phyloP scores from a whole-genome alignment of 192 early-diverging fungal genomes.

The Chytriomyces confervae region DNA sequence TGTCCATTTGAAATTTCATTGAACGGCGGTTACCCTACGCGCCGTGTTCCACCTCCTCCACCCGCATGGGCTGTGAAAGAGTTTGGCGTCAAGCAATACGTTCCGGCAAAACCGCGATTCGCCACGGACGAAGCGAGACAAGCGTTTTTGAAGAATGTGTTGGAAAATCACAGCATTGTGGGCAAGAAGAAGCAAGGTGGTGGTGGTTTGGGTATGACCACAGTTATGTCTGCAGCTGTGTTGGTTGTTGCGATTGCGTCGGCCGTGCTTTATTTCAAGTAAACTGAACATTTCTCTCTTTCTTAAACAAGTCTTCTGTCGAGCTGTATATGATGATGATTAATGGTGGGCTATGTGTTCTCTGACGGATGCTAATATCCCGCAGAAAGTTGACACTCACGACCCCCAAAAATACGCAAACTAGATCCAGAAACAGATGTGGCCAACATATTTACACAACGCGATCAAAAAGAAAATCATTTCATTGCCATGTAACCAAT shows the following conservation, averaged over 20 bases:
- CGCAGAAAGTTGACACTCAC: too few species aligned
- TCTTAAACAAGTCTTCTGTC: too few species aligned
- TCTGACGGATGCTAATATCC: too few species aligned
- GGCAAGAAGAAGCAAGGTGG: neutral
- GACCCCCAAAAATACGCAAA: too few species aligned
- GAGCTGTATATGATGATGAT: too few species aligned
- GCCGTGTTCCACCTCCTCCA: conserved; percentile 31
- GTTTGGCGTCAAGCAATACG: conserved; percentile 34
- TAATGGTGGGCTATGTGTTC: too few species aligned
- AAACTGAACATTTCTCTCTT: too few species aligned
- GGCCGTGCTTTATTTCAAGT: too few species aligned
- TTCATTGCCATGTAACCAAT: too few species aligned
- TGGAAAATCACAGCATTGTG: neutral
- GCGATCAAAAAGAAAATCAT: too few species aligned
- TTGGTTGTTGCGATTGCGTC: neutral
- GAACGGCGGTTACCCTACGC: conserved; percentile 60
- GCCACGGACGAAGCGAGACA: conserved; percentile 1
- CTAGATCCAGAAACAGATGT: too few species aligned
- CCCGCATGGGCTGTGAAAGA: conserved; percentile 35
- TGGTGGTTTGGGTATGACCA: neutral
- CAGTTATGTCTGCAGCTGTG: neutral
- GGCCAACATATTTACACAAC: too few species aligned
- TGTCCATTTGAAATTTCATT: conserved; percentile 53
- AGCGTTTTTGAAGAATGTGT: neutral
- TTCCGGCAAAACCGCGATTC: conserved; percentile 5